Percentiles rank a stretch among this genome's conserved stretches.
phyloP scores from a whole-genome alignment of 2,329 filamentous ascomycete genomes.

The Pseudogymnoascus sp. region DNA sequence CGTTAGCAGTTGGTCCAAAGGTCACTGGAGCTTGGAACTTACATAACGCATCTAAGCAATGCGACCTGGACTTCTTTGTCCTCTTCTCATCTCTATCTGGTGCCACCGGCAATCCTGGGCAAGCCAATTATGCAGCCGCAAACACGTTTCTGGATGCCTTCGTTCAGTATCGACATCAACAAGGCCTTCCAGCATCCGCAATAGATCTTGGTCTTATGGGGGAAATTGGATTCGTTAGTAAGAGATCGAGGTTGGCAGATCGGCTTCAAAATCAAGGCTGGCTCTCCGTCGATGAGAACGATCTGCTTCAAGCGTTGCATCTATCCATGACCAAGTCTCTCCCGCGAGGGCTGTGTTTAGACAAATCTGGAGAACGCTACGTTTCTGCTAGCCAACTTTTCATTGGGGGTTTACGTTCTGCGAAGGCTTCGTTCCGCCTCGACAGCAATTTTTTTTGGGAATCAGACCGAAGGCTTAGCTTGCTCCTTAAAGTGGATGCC shows the following conservation, averaged over 20 bases:
- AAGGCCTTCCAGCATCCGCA: conserved; percentile 14
- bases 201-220: conserved; percentile 18
- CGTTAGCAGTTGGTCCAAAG: conserved; percentile 12
- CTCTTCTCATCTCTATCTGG: not conserved
- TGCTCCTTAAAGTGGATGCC: not conserved
- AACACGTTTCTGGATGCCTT: conserved; percentile 12
- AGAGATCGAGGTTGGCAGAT: not conserved
- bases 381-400: not conserved
- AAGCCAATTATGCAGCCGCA: conserved; percentile 13
- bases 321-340: not conserved
- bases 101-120: not conserved
- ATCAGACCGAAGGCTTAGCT: not conserved
- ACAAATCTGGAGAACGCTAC: not conserved
- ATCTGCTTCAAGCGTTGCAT: not conserved
- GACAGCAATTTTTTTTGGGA: not conserved
- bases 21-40: conserved; percentile 14
- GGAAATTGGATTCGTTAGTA: conserved; percentile 9
- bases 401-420: not conserved
- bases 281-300: not conserved
- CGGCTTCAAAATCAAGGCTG: not conserved
- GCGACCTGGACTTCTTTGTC: conserved; percentile 19
- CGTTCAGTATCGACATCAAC: not conserved
- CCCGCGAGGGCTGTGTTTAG: not conserved
- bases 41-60: conserved; percentile 9
- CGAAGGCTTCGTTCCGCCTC: not conserved